A percentile compares a stretch with the other conserved stretches of the same genome.
These are phyloP conservation scores for Aspergillus pseudoviridinutans DNA, from an alignment of 2,329 filamentous ascomycete genomes.

Conservation along the genomic window DNA sequence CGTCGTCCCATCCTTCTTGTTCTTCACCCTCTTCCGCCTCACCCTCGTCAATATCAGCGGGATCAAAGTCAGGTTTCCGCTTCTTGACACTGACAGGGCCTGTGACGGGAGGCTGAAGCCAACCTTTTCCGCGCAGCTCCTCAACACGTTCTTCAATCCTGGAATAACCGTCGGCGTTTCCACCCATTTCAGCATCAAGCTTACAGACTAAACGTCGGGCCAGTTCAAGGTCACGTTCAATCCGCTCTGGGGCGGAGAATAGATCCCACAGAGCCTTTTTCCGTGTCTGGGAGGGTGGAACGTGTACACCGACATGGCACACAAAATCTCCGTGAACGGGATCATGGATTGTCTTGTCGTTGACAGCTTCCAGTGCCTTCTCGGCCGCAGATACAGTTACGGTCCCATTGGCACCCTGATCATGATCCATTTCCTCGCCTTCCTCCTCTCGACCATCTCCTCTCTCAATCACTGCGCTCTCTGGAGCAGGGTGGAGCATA, in stretches of 20 bases:
- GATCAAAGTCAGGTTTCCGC: conserved; percentile 51
- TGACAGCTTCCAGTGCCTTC: conserved; percentile 87
- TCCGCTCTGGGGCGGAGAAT: conserved; percentile 88
- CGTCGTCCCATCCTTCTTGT: conserved; percentile 62
- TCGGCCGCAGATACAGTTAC: conserved; percentile 59
- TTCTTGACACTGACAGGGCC: conserved; percentile 45
- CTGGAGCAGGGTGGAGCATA: conserved; percentile 78
- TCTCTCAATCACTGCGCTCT: conserved; percentile 64
- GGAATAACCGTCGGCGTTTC: conserved; percentile 68
- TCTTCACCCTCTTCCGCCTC: conserved; percentile 79
- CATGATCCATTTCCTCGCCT: conserved; percentile 49
- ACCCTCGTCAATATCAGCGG: conserved; percentile 45
- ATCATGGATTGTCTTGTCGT: conserved; percentile 95
- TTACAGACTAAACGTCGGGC: conserved; percentile 78
- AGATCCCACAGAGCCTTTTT: conserved; percentile 98
- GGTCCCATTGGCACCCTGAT: conserved; percentile 29
- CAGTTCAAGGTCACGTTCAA: conserved; percentile 82
- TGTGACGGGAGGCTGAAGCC: conserved; percentile 62
- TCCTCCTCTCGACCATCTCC: conserved; percentile 69
- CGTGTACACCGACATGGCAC: conserved; percentile 94
- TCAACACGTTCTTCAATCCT: conserved; percentile 87
- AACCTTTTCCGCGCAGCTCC: conserved; percentile 69
- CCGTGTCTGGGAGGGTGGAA: conserved; percentile 75
- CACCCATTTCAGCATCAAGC: conserved; percentile 78
- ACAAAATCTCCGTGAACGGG: conserved; percentile 92